Evolutionary conservation across 2,329 filamentous ascomycete genomes (phyloP).

Genomic region (Plenodomus lindquistii): DNA sequence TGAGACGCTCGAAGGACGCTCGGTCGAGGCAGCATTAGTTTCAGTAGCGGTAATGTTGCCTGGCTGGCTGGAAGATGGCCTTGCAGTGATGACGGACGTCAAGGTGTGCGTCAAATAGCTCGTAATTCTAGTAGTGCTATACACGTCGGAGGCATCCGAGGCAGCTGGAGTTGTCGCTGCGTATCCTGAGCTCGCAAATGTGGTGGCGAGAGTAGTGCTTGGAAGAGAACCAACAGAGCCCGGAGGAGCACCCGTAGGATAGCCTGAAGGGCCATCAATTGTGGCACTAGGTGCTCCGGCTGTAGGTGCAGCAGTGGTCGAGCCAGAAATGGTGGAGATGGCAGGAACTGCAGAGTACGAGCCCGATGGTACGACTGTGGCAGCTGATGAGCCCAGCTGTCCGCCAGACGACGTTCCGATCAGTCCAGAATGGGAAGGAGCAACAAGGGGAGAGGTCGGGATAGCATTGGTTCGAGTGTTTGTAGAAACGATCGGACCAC

Average conservation of each 20-base stretch:
- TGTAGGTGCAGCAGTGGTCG: slow-evolving; percentile 4
- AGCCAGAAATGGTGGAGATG: not conserved
- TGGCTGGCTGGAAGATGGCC: slow-evolving; percentile 7
- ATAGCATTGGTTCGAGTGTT: slow-evolving; percentile 1
- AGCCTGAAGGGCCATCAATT: not conserved
- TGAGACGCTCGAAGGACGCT: slow-evolving; percentile 20
- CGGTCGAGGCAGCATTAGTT: slow-evolving; percentile 22
- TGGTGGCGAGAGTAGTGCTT: slow-evolving; percentile 11
- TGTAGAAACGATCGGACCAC: slow-evolving; percentile 1
- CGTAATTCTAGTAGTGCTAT: slow-evolving; percentile 30
- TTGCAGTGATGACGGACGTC: slow-evolving; percentile 25
- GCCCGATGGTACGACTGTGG: not conserved
- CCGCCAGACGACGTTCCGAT: not conserved
- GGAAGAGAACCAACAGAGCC: not conserved
- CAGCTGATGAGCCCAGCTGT: not conserved
- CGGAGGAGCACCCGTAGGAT: not conserved
- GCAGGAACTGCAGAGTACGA: not conserved
- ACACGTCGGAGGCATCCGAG: slow-evolving; percentile 8
- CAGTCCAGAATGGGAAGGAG: not conserved
- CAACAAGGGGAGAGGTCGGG: not conserved
- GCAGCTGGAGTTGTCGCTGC: slow-evolving; percentile 9
- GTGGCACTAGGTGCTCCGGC: not conserved
- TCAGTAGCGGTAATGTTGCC: slow-evolving; percentile 15
- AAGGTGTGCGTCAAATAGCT: slow-evolving; percentile 27
- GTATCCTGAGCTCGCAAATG: slow-evolving; percentile 15